phyloP scores from a whole-genome alignment of 2,329 filamentous ascomycete species.

The Hypoxylon sp. region DNA sequence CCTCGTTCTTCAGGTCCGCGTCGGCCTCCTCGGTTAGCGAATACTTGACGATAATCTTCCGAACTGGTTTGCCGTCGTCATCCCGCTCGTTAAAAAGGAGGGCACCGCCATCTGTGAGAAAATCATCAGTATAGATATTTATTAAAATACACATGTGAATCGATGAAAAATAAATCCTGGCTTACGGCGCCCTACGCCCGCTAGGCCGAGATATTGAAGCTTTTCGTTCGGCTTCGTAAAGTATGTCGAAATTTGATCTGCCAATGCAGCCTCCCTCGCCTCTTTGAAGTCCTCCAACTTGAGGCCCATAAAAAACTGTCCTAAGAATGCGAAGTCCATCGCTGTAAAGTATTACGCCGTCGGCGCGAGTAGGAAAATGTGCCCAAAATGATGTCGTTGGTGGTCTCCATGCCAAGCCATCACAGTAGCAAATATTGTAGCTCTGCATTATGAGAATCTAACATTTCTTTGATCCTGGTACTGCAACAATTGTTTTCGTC shows the following conservation, averaged over 20 bases:
- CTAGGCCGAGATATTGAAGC: constrained; percentile 19
- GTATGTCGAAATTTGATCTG: constrained; percentile 8
- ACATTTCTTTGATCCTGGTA: too few species aligned
- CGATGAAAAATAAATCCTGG: background rate
- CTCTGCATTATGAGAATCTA: too few species aligned
- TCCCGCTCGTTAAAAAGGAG: constrained; percentile 17
- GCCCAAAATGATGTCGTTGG: background rate
- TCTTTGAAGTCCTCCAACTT: background rate
- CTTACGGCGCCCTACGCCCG: constrained; percentile 29
- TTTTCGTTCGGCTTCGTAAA: constrained; percentile 4
- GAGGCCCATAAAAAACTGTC: background rate
- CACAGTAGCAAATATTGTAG: too few species aligned
- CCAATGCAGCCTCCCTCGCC: background rate
- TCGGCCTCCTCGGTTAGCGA: constrained; percentile 15
- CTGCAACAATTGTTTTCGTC: too few species aligned
- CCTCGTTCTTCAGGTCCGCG: constrained; percentile 15
- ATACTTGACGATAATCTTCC: constrained; percentile 30
- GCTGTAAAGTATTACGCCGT: background rate
- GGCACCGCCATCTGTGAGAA: constrained; percentile 23
- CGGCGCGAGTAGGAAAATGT: background rate
- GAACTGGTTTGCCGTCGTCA: background rate
- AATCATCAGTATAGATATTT: background rate
- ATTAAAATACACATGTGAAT: background rate
- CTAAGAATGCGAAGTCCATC: background rate
- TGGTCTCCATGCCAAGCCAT: too few species aligned